Percentiles rank a stretch among this genome's conserved stretches.
Evolutionary conservation across 2,329 filamentous ascomycete species (phyloP).

Genomic region (Xylaria sp.): DNA sequence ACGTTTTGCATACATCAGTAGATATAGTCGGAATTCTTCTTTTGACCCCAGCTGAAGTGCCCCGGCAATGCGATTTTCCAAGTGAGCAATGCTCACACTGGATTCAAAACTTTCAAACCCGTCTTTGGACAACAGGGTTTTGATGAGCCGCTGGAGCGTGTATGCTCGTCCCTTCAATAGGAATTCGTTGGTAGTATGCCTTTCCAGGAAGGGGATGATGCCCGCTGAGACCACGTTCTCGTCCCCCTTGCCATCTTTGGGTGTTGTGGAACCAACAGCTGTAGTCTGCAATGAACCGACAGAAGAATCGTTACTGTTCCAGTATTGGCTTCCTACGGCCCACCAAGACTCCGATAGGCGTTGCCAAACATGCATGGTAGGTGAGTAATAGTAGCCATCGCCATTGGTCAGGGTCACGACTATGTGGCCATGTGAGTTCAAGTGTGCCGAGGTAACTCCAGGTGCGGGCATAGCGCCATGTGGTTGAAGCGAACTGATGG

Average conservation of each 20-base stretch:
- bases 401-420: slow-evolving; percentile 94
- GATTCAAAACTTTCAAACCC: slow-evolving; percentile 94
- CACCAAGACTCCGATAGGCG: slow-evolving; percentile 97
- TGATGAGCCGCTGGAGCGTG: slow-evolving; percentile 90
- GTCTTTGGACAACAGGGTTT: slow-evolving; percentile 85
- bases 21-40: slow-evolving; percentile 92
- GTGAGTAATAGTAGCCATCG: slow-evolving; percentile 91
- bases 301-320: slow-evolving; percentile 96
- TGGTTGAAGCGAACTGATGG: slow-evolving; percentile 79
- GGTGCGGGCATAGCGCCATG: slow-evolving; percentile 81
- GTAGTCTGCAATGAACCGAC: slow-evolving; percentile 82
- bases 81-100: slow-evolving; percentile 88
- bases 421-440: slow-evolving; percentile 88
- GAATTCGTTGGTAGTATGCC: slow-evolving; percentile 93
- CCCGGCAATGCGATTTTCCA: slow-evolving; percentile 93
- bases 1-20: slow-evolving; percentile 98
- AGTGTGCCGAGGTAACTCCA: slow-evolving; percentile 86
- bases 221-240: slow-evolving; percentile 80
- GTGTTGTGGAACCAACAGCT: slow-evolving; percentile 67
- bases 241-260: slow-evolving; percentile 58
- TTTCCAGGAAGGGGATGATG: slow-evolving; percentile 91
- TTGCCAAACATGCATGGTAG: slow-evolving; percentile 90
- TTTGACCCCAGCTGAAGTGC: slow-evolving; percentile 84
- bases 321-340: slow-evolving; percentile 97
- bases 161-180: slow-evolving; percentile 91